Evolutionary conservation across 129 eudicot genomes (phyloP).

Genomic region (Artemisia annua): DNA sequence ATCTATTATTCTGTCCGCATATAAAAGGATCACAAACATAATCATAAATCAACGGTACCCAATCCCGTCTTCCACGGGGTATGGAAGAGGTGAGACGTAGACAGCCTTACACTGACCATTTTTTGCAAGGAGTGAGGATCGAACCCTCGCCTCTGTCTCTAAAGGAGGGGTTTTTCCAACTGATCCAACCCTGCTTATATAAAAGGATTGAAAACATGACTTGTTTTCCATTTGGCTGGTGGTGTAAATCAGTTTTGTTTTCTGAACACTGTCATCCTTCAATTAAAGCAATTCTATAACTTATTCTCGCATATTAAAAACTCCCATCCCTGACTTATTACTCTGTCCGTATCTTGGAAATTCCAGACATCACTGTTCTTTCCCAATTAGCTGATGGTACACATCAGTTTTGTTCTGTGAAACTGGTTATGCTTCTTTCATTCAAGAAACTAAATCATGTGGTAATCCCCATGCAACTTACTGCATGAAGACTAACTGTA

Average conservation of each 20-base stretch:
- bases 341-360: neutral
- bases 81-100: too few relatives aligned
- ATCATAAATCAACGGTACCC: too few relatives aligned
- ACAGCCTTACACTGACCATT: too few relatives aligned
- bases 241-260: neutral
- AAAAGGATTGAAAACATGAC: neutral
- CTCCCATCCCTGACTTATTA: slow-evolving; percentile 1
- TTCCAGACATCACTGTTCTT: neutral
- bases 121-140: too few relatives aligned
- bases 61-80: too few relatives aligned
- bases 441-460: neutral
- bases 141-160: too few relatives aligned
- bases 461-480: neutral
- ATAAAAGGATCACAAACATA: too few relatives aligned
- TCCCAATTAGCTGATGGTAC: slow-evolving; percentile 1
- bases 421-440: neutral
- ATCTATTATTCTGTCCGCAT: too few relatives aligned
- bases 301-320: slow-evolving; percentile 8
- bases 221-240: neutral
- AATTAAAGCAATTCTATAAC: neutral
- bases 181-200: too few relatives aligned
- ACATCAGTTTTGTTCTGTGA: slow-evolving; percentile 1
- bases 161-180: too few relatives aligned
- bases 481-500: too few relatives aligned
- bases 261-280: neutral